Evolutionary conservation across 768 basidiomycete genomes (phyloP), one percentile per base, ranked within the genome.

Genomic region (Tremella fuciformis): DNA sequence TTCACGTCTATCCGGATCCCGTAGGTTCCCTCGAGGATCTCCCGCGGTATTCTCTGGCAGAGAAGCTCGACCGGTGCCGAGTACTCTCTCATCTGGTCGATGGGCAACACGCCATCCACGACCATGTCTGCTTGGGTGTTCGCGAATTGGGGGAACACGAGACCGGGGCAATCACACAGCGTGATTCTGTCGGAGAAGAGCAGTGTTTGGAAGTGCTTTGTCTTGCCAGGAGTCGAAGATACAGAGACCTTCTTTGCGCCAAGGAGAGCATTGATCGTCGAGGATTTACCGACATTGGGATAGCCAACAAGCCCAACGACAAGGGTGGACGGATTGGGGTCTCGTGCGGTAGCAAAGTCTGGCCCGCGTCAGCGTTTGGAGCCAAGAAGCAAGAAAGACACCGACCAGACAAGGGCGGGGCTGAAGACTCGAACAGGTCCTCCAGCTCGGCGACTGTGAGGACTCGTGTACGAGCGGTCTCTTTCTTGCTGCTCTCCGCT

Each of bases 171-270:
- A 79, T 99, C 96, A 72, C 94, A 99, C 13, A 99, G 83, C 26
- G 88, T 82, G 46, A 98, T 87, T 2, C 84, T 80, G 21, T 88
- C 84, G 1, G 93, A 91, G n/a, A 99, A 83, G 65, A 91, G 84
- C 63, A 98, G 91, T 0, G 96, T 99, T 78, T 99, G 96, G 80
- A 99, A 97, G 79, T 99, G 96, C 75, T 99, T 99, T 13, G 96
- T 99, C 78, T 98, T 97, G 62, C 96, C 96, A 0, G 96, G 96
- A 0, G 96, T 99, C 0, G 94, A 86, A 3, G 94, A 98, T 24
- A 99, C 96, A 73, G 91, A 96, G 66, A 98, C 96, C 82, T 93
- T 98, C 81, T 98, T 98, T 73, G 92, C 88, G 40, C 94, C 96
- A 8, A 99, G 82, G 4, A 99, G 83, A 13, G 94, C 88, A 75